Conservation (phyloP, 768 basidiomycete species). For the Paxillus rubicundulus region DNA sequence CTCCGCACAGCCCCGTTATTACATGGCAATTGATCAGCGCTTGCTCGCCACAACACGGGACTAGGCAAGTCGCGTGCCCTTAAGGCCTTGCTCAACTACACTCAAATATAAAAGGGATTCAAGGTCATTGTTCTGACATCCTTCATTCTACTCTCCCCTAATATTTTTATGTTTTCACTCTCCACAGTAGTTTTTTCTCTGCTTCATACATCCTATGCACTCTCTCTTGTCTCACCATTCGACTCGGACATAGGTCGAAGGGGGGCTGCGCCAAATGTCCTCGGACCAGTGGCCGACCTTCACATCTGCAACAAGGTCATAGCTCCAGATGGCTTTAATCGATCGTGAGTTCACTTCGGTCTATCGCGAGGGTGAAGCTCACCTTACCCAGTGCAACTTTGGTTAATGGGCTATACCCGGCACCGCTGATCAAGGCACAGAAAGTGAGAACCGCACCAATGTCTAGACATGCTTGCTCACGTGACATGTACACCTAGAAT, state of each 20-base stretch:
- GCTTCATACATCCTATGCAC: slow-evolving; percentile 3
- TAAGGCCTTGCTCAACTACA: too few species aligned
- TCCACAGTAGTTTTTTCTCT: slow-evolving; percentile 10
- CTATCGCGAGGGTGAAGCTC: background rate
- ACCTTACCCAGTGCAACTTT: slow-evolving; percentile 37
- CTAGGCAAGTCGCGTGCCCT: too few species aligned
- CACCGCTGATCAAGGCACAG: slow-evolving; percentile 41
- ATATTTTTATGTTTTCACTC: slow-evolving; percentile 3
- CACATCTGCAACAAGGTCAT: slow-evolving; percentile 38
- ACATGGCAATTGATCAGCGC: too few species aligned
- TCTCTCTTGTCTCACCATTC: background rate
- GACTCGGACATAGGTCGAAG: background rate
- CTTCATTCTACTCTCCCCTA: background rate
- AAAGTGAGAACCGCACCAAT: slow-evolving; percentile 23
- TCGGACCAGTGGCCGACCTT: slow-evolving; percentile 27
- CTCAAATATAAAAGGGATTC: too few species aligned
- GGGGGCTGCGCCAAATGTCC: background rate
- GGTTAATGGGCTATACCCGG: slow-evolving; percentile 45
- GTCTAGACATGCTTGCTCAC: background rate
- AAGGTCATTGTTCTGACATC: background rate
- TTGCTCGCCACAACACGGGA: too few species aligned
- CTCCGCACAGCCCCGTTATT: too few species aligned
- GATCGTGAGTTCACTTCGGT: slow-evolving; percentile 27
- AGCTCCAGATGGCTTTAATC: slow-evolving; percentile 48
- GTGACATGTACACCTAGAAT: slow-evolving; percentile 27